These are phyloP conservation scores for Linnemannia exigua DNA, from an alignment of 192 early-diverging fungal species.

Conservation along the genomic window DNA sequence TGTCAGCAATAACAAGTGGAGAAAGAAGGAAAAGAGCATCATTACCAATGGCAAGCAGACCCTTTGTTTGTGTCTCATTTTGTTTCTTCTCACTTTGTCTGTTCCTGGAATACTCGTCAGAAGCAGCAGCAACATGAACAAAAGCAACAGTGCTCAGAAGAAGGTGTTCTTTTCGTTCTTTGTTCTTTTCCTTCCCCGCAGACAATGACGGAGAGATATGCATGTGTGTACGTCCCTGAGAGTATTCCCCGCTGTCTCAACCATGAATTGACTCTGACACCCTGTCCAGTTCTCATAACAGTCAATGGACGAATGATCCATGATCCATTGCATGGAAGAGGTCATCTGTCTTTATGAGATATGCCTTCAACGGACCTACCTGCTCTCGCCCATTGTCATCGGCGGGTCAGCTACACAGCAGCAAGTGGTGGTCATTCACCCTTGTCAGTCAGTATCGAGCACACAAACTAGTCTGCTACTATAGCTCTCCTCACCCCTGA, in stretches of 20 bases:
- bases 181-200: not conserved
- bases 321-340: too few relatives aligned
- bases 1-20: not conserved
- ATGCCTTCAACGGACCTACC: too few relatives aligned
- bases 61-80: not conserved
- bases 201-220: not conserved
- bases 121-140: not conserved
- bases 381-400: too few relatives aligned
- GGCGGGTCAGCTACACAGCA: too few relatives aligned
- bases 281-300: not conserved
- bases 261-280: not conserved
- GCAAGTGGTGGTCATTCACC: too few relatives aligned
- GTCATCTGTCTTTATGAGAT: too few relatives aligned
- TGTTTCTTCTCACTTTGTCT: not conserved
- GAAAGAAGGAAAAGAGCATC: not conserved
- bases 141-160: not conserved
- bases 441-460: too few relatives aligned
- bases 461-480: too few relatives aligned
- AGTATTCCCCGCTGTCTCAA: not conserved
- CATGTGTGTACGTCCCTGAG: not conserved
- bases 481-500: not conserved
- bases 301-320: not conserved
- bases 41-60: not conserved
- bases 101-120: not conserved
- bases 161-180: not conserved